These are phyloP conservation scores for Fremontodendron californicum DNA, from an alignment of 345 rosid genomes.

Conservation along the genomic window DNA sequence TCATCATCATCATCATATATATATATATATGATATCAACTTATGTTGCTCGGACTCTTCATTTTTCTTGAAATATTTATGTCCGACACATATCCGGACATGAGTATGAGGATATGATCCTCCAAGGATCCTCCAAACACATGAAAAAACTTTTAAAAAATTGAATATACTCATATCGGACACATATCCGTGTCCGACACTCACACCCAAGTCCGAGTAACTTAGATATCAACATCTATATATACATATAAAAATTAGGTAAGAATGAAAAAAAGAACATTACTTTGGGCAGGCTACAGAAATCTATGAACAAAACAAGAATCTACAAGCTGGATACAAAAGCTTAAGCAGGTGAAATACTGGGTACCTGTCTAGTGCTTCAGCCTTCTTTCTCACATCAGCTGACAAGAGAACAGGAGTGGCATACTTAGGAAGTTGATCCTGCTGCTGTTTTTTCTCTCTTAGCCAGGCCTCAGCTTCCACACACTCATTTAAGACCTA, in stretches of 20 bases:
- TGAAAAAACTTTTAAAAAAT: no score
- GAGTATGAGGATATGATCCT: no score
- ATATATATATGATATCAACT: no score
- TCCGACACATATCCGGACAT: no score
- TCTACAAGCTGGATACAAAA: neutral
- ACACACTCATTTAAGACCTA: conserved; percentile 74
- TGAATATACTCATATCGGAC: no score
- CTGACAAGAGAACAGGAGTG: conserved; percentile 66
- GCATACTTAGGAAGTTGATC: conserved; percentile 78
- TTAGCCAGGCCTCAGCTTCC: conserved; percentile 83
- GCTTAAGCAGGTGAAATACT: neutral
- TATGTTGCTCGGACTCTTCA: no score
- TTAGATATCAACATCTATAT: neutral
- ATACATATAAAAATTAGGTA: neutral
- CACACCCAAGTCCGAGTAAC: no score
- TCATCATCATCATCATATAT: neutral
- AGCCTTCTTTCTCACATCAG: conserved; percentile 69
- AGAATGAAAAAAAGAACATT: neutral
- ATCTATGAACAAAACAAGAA: neutral
- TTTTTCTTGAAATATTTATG: no score
- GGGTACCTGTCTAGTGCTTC: conserved; percentile 75
- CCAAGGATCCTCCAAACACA: no score
- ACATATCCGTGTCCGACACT: no score
- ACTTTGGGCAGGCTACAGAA: neutral
- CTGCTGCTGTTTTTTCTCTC: conserved; percentile 76